Evolutionary conservation across 441 rosid species (phyloP).

Genomic region (Theobroma grandiflorum): DNA sequence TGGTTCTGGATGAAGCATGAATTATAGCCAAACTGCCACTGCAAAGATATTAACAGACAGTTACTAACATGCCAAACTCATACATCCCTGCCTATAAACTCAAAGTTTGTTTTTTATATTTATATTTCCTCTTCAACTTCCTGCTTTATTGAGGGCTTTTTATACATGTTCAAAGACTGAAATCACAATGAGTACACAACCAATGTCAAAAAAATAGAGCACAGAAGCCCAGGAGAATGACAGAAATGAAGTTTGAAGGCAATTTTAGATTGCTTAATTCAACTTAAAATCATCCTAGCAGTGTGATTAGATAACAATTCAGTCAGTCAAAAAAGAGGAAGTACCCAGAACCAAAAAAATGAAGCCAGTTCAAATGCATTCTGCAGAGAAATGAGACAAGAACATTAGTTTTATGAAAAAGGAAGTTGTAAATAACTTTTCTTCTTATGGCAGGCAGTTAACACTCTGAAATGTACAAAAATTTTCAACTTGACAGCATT

Average conservation of each 20-base stretch:
- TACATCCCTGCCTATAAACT: background rate
- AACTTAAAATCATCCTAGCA: constrained; percentile 8
- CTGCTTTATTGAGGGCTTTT: background rate
- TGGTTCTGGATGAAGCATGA: constrained; percentile 72
- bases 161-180: background rate
- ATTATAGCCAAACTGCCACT: constrained; percentile 79
- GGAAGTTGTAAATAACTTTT: background rate
- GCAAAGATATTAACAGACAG: constrained; percentile 31
- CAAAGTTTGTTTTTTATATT: background rate
- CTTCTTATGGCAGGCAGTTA: background rate
- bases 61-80: constrained; percentile 21
- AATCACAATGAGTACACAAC: background rate
- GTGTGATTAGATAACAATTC: constrained; percentile 21
- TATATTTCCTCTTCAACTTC: background rate
- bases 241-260: constrained; percentile 11
- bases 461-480: constrained; percentile 6
- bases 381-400: constrained; percentile 39
- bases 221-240: constrained; percentile 18
- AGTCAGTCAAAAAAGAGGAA: constrained; percentile 33
- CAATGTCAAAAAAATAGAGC: background rate
- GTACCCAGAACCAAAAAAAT: constrained; percentile 98
- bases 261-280: constrained; percentile 12
- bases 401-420: constrained; percentile 23
- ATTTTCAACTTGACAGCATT: background rate
- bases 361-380: constrained; percentile 84